These are phyloP conservation scores for Xylaria sp. DNA, from an alignment of 2,329 filamentous ascomycete species.

Conservation along the genomic window DNA sequence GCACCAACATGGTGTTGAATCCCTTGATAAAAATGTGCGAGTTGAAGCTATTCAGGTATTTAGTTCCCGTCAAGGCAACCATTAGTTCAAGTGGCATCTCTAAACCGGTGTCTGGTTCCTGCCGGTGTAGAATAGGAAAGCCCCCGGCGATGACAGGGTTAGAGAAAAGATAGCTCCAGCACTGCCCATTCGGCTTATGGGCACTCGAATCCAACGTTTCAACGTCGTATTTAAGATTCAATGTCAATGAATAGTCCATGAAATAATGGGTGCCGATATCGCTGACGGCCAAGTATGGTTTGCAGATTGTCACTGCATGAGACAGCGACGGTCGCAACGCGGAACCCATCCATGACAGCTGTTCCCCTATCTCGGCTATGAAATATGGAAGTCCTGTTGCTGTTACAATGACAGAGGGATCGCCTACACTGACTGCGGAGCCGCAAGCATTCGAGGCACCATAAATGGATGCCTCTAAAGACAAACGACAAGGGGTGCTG, in stretches of 20 bases:
- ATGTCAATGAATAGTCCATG: neutral
- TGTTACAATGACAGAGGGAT: conserved; percentile 3
- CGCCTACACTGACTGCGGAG: too few relatives aligned
- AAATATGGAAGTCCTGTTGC: conserved; percentile 26
- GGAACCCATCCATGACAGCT: conserved; percentile 52
- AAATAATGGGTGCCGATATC: too few relatives aligned
- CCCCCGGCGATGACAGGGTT: conserved; percentile 48
- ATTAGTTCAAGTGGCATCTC: conserved; percentile 50
- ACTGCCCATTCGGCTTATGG: conserved; percentile 40
- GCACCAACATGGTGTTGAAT: conserved; percentile 50
- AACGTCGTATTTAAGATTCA: neutral
- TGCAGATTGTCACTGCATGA: conserved; percentile 41
- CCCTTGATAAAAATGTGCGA: conserved; percentile 50
- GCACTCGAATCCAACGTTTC: neutral
- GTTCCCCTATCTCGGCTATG: conserved; percentile 52
- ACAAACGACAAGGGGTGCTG: conserved; percentile 3
- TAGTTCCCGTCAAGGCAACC: conserved; percentile 38
- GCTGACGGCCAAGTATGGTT: neutral
- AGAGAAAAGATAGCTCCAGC: conserved; percentile 49
- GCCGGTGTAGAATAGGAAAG: conserved; percentile 45
- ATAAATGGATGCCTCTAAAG: neutral
- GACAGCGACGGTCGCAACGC: neutral
- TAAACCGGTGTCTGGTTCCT: conserved; percentile 43
- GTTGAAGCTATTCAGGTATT: conserved; percentile 43
- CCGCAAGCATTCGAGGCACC: too few relatives aligned